Percentiles rank a stretch among this genome's conserved stretches.
These are phyloP conservation scores for Aureobasidium sp. DNA, from an alignment of 2,329 filamentous ascomycete species.

Conservation along the genomic window DNA sequence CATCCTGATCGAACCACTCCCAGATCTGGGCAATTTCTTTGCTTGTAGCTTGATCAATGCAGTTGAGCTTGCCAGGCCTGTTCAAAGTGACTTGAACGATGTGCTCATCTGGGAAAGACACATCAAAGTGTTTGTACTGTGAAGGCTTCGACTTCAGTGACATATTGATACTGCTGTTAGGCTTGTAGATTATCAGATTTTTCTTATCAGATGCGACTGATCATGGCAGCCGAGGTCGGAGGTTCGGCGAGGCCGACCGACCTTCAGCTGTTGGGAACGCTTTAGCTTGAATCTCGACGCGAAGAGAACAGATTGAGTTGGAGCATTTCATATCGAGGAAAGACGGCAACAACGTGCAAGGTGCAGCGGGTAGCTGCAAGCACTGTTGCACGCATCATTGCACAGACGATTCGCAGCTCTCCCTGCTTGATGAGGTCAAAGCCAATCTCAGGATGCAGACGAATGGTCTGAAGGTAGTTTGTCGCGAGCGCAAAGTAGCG, in stretches of 20 bases:
- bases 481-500: background rate
- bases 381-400: constrained; percentile 2
- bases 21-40: constrained; percentile 45
- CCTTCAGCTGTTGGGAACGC: background rate
- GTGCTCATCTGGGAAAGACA: constrained; percentile 41
- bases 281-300: background rate
- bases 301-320: background rate
- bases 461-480: background rate
- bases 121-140: constrained; percentile 19
- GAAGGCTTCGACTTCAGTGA: background rate
- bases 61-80: constrained; percentile 17
- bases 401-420: background rate
- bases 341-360: constrained; percentile 2
- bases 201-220: background rate
- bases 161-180: background rate
- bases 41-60: constrained; percentile 29
- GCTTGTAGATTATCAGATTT: background rate
- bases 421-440: background rate
- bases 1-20: constrained; percentile 46
- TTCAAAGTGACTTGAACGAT: constrained; percentile 46
- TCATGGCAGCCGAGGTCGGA: background rate
- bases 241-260: background rate
- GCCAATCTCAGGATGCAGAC: background rate
- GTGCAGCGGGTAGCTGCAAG: background rate
- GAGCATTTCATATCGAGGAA: background rate